Conservation (phyloP, 164 flowering plant species). For the Chloranthus sessilifolius region DNA sequence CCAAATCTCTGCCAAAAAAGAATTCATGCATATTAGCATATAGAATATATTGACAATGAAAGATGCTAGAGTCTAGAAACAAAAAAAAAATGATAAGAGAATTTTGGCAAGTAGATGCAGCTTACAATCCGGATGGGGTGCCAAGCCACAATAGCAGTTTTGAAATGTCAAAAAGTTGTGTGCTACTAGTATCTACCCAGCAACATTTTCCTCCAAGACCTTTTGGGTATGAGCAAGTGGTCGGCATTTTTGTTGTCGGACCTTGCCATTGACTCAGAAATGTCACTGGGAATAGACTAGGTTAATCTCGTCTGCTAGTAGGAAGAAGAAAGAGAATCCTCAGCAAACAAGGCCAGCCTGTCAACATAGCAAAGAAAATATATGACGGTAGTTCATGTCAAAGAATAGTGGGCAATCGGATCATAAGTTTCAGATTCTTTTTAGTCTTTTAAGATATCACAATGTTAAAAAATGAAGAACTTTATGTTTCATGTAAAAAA, state of each 20-base stretch:
- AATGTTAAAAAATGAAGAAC: no score
- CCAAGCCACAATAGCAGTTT: constrained; percentile 62
- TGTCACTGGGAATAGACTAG: constrained; percentile 15
- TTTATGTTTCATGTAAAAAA: no score
- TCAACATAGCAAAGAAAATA: no score
- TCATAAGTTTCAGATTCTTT: no score
- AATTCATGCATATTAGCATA: no score
- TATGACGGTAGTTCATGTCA: no score
- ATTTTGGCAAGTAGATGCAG: neutral
- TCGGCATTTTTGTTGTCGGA: constrained; percentile 26
- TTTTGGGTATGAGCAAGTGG: constrained; percentile 39
- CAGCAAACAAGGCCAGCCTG: no score
- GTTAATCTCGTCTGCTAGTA: constrained; percentile 42
- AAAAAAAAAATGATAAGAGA: neutral
- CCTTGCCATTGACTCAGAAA: constrained; percentile 20
- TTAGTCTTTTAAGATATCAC: no score
- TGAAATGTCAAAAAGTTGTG: constrained; percentile 55
- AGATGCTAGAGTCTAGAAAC: neutral
- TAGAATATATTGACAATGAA: neutral
- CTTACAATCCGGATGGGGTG: constrained; percentile 38
- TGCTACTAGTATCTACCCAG: constrained; percentile 87
- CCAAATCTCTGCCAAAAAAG: constrained; percentile 41
- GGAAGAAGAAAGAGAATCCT: constrained; percentile 82
- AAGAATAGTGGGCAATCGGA: no score
- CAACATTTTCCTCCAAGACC: constrained; percentile 77